Evolutionary conservation across 2,329 filamentous ascomycete genomes (phyloP).

Genomic region (Hymenotorrendiella dingleyae): DNA sequence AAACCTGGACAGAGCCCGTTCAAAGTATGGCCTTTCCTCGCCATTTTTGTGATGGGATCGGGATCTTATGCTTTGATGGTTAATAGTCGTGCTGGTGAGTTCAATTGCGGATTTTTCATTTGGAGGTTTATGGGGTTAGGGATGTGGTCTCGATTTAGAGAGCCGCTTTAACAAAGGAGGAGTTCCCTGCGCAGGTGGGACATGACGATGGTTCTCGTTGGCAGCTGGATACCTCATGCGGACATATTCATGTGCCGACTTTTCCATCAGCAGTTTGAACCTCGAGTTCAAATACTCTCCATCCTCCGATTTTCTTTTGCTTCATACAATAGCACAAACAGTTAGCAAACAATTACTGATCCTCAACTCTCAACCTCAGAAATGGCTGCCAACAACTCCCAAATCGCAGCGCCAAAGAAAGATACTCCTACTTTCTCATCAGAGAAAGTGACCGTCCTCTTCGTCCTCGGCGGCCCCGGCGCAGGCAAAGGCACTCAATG

Average conservation of each 20-base stretch:
- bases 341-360: too few species aligned
- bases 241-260: too few species aligned
- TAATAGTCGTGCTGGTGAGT: slow-evolving; percentile 37
- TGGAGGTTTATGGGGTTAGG: background rate
- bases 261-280: too few species aligned
- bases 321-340: slow-evolving; percentile 13
- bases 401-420: slow-evolving; percentile 47
- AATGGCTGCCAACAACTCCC: slow-evolving; percentile 32
- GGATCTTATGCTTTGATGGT: slow-evolving; percentile 46
- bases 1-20: slow-evolving; percentile 29
- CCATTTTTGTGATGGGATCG: slow-evolving; percentile 41
- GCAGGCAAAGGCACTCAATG: slow-evolving; percentile 97
- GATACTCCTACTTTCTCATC: slow-evolving; percentile 64
- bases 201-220: background rate
- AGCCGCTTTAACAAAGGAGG: slow-evolving; percentile 23
- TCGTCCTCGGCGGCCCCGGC: slow-evolving; percentile 92
- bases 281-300: background rate
- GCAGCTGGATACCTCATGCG: too few species aligned
- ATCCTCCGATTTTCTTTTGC: slow-evolving; percentile 1
- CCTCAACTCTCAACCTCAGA: slow-evolving; percentile 21
- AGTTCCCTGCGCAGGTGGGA: slow-evolving; percentile 2
- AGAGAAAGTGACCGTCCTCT: slow-evolving; percentile 80
- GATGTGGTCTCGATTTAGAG: slow-evolving; percentile 13
- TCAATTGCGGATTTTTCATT: background rate
- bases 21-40: slow-evolving; percentile 34